Percentiles rank a stretch among this genome's conserved stretches.
Conservation (phyloP, 768 basidiomycete genomes). For the Mycena indigotica region DNA sequence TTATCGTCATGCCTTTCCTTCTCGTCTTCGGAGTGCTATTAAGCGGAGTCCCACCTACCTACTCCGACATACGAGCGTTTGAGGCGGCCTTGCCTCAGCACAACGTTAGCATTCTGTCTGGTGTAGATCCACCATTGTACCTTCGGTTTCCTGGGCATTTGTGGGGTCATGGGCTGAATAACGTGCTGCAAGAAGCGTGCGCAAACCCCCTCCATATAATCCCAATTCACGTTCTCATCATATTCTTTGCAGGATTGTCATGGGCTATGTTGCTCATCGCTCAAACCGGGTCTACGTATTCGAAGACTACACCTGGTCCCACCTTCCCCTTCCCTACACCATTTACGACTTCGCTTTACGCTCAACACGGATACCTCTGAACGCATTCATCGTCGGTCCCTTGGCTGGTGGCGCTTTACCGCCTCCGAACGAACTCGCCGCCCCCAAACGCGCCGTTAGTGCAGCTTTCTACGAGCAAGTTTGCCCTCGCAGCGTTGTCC, state of each 20-base stretch:
- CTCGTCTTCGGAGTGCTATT: slow-evolving; percentile 33
- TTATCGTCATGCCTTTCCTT: slow-evolving; percentile 25
- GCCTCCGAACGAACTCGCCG: slow-evolving; percentile 18
- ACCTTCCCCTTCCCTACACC: slow-evolving; percentile 53
- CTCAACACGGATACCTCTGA: slow-evolving; percentile 54
- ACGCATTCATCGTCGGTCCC: slow-evolving; percentile 60
- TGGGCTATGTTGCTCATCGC: slow-evolving; percentile 53
- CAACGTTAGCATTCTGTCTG: slow-evolving; percentile 24
- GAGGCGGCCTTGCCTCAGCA: slow-evolving; percentile 44
- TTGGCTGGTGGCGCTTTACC: slow-evolving; percentile 50
- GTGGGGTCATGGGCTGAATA: slow-evolving; percentile 66
- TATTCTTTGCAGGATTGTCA: slow-evolving; percentile 39
- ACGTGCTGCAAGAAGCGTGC: slow-evolving; percentile 62
- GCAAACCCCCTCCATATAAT: too few species aligned
- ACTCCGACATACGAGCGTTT: slow-evolving; percentile 36
- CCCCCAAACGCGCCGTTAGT: slow-evolving; percentile 42
- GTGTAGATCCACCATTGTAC: slow-evolving; percentile 32
- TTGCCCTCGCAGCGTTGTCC: slow-evolving; percentile 43
- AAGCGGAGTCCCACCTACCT: slow-evolving; percentile 44
- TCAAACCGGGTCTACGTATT: slow-evolving; percentile 61
- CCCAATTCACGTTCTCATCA: too few species aligned
- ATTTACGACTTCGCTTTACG: slow-evolving; percentile 56
- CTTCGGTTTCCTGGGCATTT: slow-evolving; percentile 56
- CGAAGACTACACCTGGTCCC: slow-evolving; percentile 65
- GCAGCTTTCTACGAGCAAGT: slow-evolving; percentile 51